Conservation (phyloP, 257 asterid species). For the Solanum okadae region DNA sequence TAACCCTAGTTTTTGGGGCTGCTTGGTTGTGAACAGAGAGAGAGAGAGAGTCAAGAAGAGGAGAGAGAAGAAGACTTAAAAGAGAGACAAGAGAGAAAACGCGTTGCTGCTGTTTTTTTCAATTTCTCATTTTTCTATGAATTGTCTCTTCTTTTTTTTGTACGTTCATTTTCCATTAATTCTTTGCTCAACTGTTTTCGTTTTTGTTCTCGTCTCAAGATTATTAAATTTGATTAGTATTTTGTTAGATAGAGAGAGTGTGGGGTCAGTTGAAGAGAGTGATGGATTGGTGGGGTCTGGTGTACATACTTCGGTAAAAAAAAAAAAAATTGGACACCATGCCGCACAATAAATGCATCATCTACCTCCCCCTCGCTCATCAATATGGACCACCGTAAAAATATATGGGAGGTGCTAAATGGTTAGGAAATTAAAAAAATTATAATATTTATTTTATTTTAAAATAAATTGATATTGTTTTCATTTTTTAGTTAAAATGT, state of each 20-base stretch:
- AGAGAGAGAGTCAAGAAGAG: slow-evolving; percentile 7
- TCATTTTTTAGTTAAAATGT: too few species aligned
- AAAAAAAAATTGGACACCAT: not conserved
- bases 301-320: not conserved
- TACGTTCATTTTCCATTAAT: not conserved
- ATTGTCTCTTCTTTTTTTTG: not conserved
- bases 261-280: not conserved
- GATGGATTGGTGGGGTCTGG: too few species aligned
- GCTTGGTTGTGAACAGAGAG: slow-evolving; percentile 20
- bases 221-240: not conserved
- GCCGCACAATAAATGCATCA: not conserved
- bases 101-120: slow-evolving; percentile 26
- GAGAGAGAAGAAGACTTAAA: not conserved
- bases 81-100: slow-evolving; percentile 23
- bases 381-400: not conserved
- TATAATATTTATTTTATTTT: too few species aligned
- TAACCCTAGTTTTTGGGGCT: slow-evolving; percentile 39
- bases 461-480: too few species aligned
- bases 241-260: not conserved
- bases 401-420: too few species aligned
- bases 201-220: not conserved
- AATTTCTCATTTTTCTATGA: not conserved
- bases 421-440: too few species aligned
- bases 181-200: not conserved
- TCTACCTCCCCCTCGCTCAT: not conserved